Evolutionary conservation across 2,329 filamentous ascomycete genomes (phyloP).

Genomic region (Stachybotrys chartarum): DNA sequence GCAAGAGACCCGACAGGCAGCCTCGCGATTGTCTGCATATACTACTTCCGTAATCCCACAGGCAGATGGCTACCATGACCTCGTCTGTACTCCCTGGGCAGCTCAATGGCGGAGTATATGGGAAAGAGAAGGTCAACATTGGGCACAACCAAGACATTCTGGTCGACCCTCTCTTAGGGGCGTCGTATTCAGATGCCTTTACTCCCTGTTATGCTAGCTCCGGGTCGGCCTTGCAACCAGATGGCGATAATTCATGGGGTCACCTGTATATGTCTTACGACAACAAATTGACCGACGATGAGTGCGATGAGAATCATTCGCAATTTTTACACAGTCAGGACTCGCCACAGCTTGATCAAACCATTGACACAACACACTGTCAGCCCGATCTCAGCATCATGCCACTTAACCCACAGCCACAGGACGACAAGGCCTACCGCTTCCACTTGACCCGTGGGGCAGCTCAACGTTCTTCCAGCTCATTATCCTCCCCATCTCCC

Average conservation of each 20-base stretch:
- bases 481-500: not conserved
- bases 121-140: not conserved
- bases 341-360: too few species aligned
- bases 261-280: not conserved
- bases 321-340: too few species aligned
- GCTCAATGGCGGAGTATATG: not conserved
- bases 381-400: not conserved
- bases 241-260: not conserved
- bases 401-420: not conserved
- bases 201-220: not conserved
- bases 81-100: not conserved
- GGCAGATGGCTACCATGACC: not conserved
- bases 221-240: not conserved
- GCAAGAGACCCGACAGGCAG: too few species aligned
- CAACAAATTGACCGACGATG: not conserved
- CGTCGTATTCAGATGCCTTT: not conserved
- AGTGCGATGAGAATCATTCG: not conserved
- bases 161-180: not conserved
- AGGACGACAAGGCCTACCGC: not conserved
- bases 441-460: not conserved
- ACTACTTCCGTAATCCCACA: not conserved
- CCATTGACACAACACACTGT: too few species aligned
- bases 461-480: not conserved
- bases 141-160: conserved; percentile 1
- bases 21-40: too few species aligned